Evolutionary conservation across 768 basidiomycete species (phyloP).

Genomic region (Calvatia gigantea): DNA sequence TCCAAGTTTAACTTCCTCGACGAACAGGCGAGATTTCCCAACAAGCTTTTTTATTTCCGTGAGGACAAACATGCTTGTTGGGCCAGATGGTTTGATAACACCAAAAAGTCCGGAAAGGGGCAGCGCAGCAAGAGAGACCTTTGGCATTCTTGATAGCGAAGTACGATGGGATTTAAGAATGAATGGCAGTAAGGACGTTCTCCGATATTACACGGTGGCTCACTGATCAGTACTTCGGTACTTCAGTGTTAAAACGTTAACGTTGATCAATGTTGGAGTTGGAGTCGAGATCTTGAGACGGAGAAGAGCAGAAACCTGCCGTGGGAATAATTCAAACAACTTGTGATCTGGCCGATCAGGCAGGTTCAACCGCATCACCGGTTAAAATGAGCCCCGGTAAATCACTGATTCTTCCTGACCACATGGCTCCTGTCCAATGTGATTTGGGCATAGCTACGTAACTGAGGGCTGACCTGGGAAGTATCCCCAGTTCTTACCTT

Average conservation of each 20-base stretch:
- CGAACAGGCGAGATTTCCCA: slow-evolving; percentile 74
- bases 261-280: too few species aligned
- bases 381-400: background rate
- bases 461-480: background rate
- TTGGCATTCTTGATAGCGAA: slow-evolving; percentile 53
- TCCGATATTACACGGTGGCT: too few species aligned
- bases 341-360: background rate
- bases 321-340: background rate
- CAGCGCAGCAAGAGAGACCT: slow-evolving; percentile 43
- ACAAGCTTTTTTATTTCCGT: slow-evolving; percentile 84
- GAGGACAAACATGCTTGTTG: slow-evolving; percentile 87
- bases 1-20: slow-evolving; percentile 53
- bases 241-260: too few species aligned
- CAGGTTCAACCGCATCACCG: background rate
- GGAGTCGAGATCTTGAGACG: too few species aligned
- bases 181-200: too few species aligned
- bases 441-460: background rate
- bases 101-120: slow-evolving; percentile 85
- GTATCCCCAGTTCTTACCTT: background rate
- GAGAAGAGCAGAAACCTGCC: background rate
- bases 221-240: too few species aligned
- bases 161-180: background rate
- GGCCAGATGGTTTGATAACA: slow-evolving; percentile 87
- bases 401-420: background rate
- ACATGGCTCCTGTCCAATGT: background rate